Conservation (phyloP, 2,329 filamentous ascomycete species). For the Aschersonia sp. region DNA sequence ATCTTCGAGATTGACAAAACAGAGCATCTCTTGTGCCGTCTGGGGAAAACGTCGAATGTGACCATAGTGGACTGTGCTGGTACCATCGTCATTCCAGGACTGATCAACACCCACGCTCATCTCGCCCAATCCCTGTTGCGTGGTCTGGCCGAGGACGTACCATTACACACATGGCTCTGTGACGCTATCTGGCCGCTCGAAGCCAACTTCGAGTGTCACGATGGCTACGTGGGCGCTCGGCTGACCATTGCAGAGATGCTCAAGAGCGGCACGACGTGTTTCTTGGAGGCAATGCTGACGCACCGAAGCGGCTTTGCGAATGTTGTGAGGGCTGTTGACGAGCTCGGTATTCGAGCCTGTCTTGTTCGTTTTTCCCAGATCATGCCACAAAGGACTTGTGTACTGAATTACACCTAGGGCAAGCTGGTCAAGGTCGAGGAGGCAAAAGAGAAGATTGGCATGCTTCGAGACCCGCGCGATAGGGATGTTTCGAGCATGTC, state of each 20-base stretch:
- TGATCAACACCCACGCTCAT: constrained; percentile 36
- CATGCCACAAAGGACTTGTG: neutral
- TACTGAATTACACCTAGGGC: neutral
- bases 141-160: constrained; percentile 32
- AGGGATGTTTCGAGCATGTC: constrained; percentile 4
- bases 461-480: constrained; percentile 2
- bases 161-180: constrained; percentile 34
- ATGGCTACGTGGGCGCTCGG: constrained; percentile 32
- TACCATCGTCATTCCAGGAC: constrained; percentile 1
- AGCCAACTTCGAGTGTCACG: constrained; percentile 12
- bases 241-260: constrained; percentile 36
- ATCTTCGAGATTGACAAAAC: constrained; percentile 29
- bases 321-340: constrained; percentile 5
- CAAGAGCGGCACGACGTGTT: constrained; percentile 32
- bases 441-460: neutral
- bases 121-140: constrained; percentile 32
- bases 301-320: constrained; percentile 11
- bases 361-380: constrained; percentile 1
- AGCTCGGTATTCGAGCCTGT: constrained; percentile 9
- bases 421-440: constrained; percentile 4
- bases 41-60: neutral
- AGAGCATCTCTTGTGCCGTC: neutral
- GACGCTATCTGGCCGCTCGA: constrained; percentile 29
- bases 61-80: constrained; percentile 20
- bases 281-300: constrained; percentile 34